Evolutionary conservation across 1,284 basidiomycete species (phyloP).

Genomic region (Marasmius fiardii): DNA sequence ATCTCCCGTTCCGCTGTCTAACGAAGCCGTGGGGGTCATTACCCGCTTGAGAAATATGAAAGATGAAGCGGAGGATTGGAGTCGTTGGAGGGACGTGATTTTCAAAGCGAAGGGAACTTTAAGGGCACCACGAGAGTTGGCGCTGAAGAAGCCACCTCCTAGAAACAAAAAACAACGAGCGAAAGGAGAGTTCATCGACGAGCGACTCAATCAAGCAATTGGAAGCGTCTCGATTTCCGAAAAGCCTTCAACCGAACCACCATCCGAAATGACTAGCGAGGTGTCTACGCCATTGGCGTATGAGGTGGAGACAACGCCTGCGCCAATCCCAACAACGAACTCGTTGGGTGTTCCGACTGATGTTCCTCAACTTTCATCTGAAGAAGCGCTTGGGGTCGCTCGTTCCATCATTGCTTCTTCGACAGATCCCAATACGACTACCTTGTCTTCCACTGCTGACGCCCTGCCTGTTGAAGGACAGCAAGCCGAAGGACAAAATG

Average conservation of each 20-base stretch:
- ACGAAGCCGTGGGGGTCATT: slow-evolving; percentile 83
- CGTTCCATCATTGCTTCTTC: slow-evolving; percentile 5
- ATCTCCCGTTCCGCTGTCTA: slow-evolving; percentile 82
- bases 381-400: slow-evolving; percentile 20
- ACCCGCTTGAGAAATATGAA: slow-evolving; percentile 84
- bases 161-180: slow-evolving; percentile 56
- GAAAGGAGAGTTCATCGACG: slow-evolving; percentile 39
- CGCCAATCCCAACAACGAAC: not conserved
- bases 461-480: slow-evolving; percentile 18
- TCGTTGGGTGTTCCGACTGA: not conserved
- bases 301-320: slow-evolving; percentile 3
- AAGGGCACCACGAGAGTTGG: slow-evolving; percentile 41
- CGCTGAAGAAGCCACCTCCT: slow-evolving; percentile 50
- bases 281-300: slow-evolving; percentile 10
- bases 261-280: slow-evolving; percentile 6
- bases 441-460: slow-evolving; percentile 12
- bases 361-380: slow-evolving; percentile 12
- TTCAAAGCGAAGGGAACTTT: slow-evolving; percentile 69
- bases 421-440: not conserved
- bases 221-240: not conserved
- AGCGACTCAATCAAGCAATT: slow-evolving; percentile 17
- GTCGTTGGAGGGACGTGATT: slow-evolving; percentile 82
- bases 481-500: not conserved
- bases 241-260: not conserved
- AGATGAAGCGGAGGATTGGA: slow-evolving; percentile 92